These are phyloP conservation scores for Kodamaea plutei DNA, from an alignment of 1,139 yeast genomes.

Conservation along the genomic window DNA sequence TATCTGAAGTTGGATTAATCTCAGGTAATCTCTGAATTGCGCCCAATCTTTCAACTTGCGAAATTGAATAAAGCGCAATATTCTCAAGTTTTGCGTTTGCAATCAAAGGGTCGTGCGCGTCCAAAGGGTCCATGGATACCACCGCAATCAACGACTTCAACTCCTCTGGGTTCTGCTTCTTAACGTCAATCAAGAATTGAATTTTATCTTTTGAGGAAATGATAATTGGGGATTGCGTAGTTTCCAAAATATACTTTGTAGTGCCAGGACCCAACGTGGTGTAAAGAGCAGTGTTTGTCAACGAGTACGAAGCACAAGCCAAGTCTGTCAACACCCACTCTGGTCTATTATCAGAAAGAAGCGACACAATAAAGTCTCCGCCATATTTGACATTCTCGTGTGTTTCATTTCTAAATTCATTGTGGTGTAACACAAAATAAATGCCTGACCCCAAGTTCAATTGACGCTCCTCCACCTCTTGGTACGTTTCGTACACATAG, in stretches of 20 bases:
- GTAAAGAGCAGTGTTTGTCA: slow-evolving; percentile 59
- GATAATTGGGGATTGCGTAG: slow-evolving; percentile 56
- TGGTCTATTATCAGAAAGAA: slow-evolving; percentile 52
- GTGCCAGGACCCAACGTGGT: slow-evolving; percentile 63
- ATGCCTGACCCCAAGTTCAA: slow-evolving; percentile 62
- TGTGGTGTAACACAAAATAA: slow-evolving; percentile 45
- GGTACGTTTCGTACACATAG: slow-evolving; percentile 49
- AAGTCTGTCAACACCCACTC: slow-evolving; percentile 63
- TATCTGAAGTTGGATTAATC: slow-evolving; percentile 21
- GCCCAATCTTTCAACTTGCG: slow-evolving; percentile 28
- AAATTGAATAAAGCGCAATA: slow-evolving; percentile 28
- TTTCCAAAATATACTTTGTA: slow-evolving; percentile 51
- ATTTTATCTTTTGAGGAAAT: slow-evolving; percentile 47
- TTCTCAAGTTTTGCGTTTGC: slow-evolving; percentile 20
- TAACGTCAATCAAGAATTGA: slow-evolving; percentile 35
- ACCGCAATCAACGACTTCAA: slow-evolving; percentile 25
- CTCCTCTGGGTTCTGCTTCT: slow-evolving; percentile 20
- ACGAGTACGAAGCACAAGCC: slow-evolving; percentile 49
- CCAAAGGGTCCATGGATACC: slow-evolving; percentile 50
- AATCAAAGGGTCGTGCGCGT: slow-evolving; percentile 14
- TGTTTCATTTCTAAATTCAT: slow-evolving; percentile 32
- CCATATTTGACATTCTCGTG: slow-evolving; percentile 24
- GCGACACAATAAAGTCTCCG: slow-evolving; percentile 45
- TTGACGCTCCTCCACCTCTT: slow-evolving; percentile 37
- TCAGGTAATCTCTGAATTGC: slow-evolving; percentile 16